Conservation (phyloP, 345 rosid genomes). For the Schrenkiella parvula region DNA sequence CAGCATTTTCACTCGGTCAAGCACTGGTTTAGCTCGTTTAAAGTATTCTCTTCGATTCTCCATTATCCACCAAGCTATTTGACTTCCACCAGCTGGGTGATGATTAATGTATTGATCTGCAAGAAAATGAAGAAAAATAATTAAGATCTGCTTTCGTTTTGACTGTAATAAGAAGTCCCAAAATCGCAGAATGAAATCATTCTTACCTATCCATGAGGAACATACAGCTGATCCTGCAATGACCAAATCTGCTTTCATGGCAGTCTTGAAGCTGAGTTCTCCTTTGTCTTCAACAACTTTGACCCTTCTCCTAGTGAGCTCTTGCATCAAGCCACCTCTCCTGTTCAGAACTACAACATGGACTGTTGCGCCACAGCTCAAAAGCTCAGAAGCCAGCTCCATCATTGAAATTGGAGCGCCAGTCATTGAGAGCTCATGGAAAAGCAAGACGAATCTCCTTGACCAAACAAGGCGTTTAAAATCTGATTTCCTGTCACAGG, state of each 20-base stretch:
- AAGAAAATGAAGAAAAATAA: background rate
- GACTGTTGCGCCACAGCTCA: constrained; percentile 98
- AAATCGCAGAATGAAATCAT: background rate
- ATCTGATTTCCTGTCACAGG: constrained; percentile 81
- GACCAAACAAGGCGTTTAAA: constrained; percentile 96
- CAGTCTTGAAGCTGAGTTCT: constrained; percentile 84
- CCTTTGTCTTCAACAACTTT: constrained; percentile 89
- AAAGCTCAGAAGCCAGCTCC: constrained; percentile 92
- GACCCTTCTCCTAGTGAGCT: constrained; percentile 76
- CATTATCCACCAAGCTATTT: constrained; percentile 98
- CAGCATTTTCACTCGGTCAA: constrained; percentile 74
- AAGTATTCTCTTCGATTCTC: constrained; percentile 91
- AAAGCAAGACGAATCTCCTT: constrained; percentile 75
- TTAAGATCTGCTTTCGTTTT: background rate
- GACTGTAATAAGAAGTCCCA: background rate
- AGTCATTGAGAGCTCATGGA: constrained; percentile 94
- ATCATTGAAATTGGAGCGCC: constrained; percentile 98
- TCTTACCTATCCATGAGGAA: constrained; percentile 90
- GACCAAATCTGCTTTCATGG: constrained; percentile 90
- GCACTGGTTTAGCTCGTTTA: constrained; percentile 68
- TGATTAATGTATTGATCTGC: constrained; percentile 81
- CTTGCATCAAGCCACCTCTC: constrained; percentile 87
- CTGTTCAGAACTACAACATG: constrained; percentile 83
- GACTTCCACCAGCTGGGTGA: constrained; percentile 89
- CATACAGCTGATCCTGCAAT: constrained; percentile 97